Percentiles rank a stretch among this genome's conserved stretches.
Conservation (phyloP, 1,284 basidiomycete species). For the Pseudozyma thailandica region DNA sequence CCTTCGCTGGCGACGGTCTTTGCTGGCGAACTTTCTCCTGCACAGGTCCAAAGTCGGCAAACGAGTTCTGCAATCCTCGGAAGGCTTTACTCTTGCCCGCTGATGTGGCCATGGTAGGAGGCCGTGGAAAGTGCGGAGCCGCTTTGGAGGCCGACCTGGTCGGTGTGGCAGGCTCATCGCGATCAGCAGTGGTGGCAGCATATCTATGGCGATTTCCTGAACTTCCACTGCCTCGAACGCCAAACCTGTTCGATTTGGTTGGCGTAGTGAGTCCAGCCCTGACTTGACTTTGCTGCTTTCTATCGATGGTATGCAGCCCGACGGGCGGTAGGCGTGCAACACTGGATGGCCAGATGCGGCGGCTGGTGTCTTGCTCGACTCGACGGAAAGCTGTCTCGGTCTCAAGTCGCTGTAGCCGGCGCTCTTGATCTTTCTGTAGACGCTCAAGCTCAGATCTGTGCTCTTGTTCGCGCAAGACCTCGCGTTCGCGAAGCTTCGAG, state of each 20-base stretch:
- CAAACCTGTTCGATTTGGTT: conserved; percentile 28
- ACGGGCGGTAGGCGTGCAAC: conserved; percentile 42
- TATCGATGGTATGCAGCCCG: conserved; percentile 22
- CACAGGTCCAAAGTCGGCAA: conserved; percentile 43
- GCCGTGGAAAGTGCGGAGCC: conserved; percentile 20
- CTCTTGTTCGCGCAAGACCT: conserved; percentile 45
- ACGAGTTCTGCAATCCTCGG: conserved; percentile 39
- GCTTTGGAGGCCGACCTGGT: conserved; percentile 27
- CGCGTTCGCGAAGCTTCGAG: conserved; percentile 42
- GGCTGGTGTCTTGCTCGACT: conserved; percentile 59
- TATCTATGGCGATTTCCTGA: conserved; percentile 28
- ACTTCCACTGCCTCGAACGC: conserved; percentile 25
- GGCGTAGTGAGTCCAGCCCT: conserved; percentile 45
- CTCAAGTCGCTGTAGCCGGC: conserved; percentile 51
- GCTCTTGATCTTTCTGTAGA: conserved; percentile 49
- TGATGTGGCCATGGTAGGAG: conserved; percentile 15
- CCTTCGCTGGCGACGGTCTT: conserved; percentile 21
- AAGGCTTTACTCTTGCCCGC: conserved; percentile 33
- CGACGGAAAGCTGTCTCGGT: conserved; percentile 55
- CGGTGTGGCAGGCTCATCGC: conserved; percentile 36
- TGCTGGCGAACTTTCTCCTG: conserved; percentile 36
- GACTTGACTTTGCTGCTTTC: conserved; percentile 40
- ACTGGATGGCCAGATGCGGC: conserved; percentile 56
- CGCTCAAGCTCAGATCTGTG: conserved; percentile 44
- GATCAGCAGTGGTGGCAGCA: conserved; percentile 6